Evolutionary conservation across 2,329 filamentous ascomycete genomes (phyloP).

Genomic region (Myriosclerotinia curreyana): DNA sequence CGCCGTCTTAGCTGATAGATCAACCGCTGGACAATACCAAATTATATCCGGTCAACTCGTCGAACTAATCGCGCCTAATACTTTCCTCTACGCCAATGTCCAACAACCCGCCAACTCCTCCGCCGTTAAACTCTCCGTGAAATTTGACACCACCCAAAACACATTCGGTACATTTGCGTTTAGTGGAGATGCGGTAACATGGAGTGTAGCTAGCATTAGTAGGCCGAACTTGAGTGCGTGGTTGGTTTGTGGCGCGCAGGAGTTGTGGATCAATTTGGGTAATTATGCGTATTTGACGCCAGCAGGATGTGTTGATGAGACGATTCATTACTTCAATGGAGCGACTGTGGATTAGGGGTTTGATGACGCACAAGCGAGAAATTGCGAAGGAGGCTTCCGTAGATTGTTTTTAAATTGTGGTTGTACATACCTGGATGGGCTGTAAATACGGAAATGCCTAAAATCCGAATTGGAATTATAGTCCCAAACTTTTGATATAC

Average conservation of each 20-base stretch:
- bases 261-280: conserved; percentile 57
- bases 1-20: conserved; percentile 51
- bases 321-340: conserved; percentile 48
- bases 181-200: conserved; percentile 56
- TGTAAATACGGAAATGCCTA: conserved; percentile 6
- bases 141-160: conserved; percentile 51
- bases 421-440: conserved; percentile 18
- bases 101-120: conserved; percentile 40
- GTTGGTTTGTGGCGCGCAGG: conserved; percentile 54
- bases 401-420: background rate
- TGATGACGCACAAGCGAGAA: background rate
- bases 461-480: background rate
- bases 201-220: conserved; percentile 48
- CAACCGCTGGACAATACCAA: conserved; percentile 57
- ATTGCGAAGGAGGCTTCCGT: background rate
- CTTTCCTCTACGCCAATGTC: conserved; percentile 34
- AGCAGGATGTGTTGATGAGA: conserved; percentile 56
- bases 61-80: conserved; percentile 43
- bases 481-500: conserved; percentile 9
- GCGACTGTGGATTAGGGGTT: conserved; percentile 35
- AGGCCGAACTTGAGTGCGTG: conserved; percentile 57
- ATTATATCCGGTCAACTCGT: conserved; percentile 53
- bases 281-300: conserved; percentile 58
- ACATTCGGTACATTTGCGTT: conserved; percentile 55
- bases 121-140: conserved; percentile 49